Evolutionary conservation across 768 basidiomycete species (phyloP).

Genomic region (Coprinellus micaceus): DNA sequence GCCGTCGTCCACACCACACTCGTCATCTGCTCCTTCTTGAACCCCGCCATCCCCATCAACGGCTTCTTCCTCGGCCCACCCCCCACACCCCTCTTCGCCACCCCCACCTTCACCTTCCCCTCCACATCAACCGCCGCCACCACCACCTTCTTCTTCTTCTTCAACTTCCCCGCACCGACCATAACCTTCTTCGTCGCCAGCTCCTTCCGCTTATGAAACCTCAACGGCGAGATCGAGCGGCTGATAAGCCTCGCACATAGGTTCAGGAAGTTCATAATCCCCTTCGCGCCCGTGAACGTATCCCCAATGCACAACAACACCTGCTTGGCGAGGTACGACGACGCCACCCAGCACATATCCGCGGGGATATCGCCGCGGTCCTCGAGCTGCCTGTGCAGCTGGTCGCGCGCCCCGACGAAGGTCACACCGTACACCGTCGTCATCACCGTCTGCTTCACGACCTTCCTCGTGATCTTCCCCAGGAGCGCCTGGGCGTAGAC

Average conservation of each 20-base stretch:
- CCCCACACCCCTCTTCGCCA: too few species aligned
- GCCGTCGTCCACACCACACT: slow-evolving; percentile 95
- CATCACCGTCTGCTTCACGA: slow-evolving; percentile 99
- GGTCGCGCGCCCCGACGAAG: slow-evolving; percentile 88
- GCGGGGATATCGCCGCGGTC: slow-evolving; percentile 68
- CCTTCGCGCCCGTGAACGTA: slow-evolving; percentile 87
- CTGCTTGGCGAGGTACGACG: slow-evolving; percentile 78
- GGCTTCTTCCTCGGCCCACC: slow-evolving; percentile 5
- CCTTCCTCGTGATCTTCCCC: slow-evolving; percentile 85
- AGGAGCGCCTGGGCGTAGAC: slow-evolving; percentile 56
- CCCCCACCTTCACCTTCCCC: slow-evolving; percentile 8
- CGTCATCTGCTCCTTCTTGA: slow-evolving; percentile 90
- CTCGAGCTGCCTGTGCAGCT: slow-evolving; percentile 86
- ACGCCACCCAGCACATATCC: slow-evolving; percentile 69
- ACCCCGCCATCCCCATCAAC: slow-evolving; percentile 21
- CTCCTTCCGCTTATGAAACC: slow-evolving; percentile 43
- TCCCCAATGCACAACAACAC: slow-evolving; percentile 83
- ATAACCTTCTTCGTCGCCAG: slow-evolving; percentile 9
- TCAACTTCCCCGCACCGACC: neutral
- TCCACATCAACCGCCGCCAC: slow-evolving; percentile 1
- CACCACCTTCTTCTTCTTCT: neutral
- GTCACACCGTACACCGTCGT: slow-evolving; percentile 99
- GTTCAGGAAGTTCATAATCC: slow-evolving; percentile 90
- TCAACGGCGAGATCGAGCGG: slow-evolving; percentile 76
- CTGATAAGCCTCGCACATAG: slow-evolving; percentile 79